A percentile compares a stretch with the other conserved stretches of the same genome.
Conservation (phyloP, 768 basidiomycete genomes). For the Podaxis rugospora region DNA sequence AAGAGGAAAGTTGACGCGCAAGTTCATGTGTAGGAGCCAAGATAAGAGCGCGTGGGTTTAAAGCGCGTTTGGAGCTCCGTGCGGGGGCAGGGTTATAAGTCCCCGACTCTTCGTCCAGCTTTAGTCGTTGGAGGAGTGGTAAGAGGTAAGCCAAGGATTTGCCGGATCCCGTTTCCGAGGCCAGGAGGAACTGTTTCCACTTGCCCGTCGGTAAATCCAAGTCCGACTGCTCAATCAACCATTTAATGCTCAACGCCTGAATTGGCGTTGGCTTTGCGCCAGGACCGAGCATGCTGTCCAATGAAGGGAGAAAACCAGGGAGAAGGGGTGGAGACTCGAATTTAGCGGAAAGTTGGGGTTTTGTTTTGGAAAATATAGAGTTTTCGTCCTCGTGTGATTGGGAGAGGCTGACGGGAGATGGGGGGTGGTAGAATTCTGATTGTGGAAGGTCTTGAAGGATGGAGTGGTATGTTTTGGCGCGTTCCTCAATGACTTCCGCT, state of each 20-base stretch:
- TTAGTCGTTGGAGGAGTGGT: slow-evolving; percentile 76
- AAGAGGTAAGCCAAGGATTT: slow-evolving; percentile 90
- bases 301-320: slow-evolving; percentile 53
- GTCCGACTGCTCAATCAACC: slow-evolving; percentile 39
- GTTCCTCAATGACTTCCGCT: neutral
- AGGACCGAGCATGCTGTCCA: slow-evolving; percentile 55
- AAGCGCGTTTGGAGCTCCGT: slow-evolving; percentile 5
- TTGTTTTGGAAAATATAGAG: neutral
- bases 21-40: slow-evolving; percentile 91
- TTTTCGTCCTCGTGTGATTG: neutral
- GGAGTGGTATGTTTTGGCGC: neutral
- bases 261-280: slow-evolving; percentile 66
- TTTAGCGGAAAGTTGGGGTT: slow-evolving; percentile 25
- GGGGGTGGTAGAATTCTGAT: slow-evolving; percentile 14
- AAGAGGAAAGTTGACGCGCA: slow-evolving; percentile 69
- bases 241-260: slow-evolving; percentile 69
- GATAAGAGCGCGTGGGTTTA: slow-evolving; percentile 74
- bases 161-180: slow-evolving; percentile 88
- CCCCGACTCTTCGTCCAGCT: slow-evolving; percentile 45
- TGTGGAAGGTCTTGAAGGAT: neutral
- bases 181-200: slow-evolving; percentile 61
- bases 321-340: slow-evolving; percentile 72
- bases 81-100: neutral
- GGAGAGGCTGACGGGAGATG: slow-evolving; percentile 14
- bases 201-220: slow-evolving; percentile 17